These are phyloP conservation scores for Neonectria neomacrospora DNA, from an alignment of 2,329 filamentous ascomycete species.

Conservation along the genomic window DNA sequence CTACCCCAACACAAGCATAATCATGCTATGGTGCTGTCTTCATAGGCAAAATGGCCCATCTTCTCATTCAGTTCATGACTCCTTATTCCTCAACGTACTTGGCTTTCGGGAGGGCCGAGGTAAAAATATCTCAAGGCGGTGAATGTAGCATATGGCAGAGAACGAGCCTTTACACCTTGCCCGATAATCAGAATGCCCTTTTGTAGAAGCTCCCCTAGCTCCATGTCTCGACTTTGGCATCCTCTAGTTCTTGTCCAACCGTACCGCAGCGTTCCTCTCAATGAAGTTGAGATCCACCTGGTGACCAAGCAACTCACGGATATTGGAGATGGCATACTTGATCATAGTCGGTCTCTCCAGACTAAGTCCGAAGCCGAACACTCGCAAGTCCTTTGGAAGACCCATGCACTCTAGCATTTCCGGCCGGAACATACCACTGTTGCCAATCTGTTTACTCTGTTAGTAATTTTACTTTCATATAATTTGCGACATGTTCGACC, in stretches of 20 bases:
- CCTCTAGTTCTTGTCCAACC: constrained; percentile 82
- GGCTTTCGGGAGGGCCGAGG: constrained; percentile 3
- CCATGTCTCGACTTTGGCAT: not conserved
- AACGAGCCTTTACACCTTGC: not conserved
- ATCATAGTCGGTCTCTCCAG: constrained; percentile 98
- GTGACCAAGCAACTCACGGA: constrained; percentile 91
- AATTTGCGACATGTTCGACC: too few relatives aligned
- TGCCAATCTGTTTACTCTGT: constrained; percentile 72
- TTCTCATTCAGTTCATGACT: constrained; percentile 2
- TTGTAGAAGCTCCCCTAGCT: constrained; percentile 6
- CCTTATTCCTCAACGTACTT: constrained; percentile 2
- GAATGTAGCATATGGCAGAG: constrained; percentile 5
- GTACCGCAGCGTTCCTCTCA: constrained; percentile 88
- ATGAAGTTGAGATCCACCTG: constrained; percentile 96
- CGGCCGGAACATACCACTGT: constrained; percentile 98
- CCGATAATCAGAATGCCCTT: constrained; percentile 2
- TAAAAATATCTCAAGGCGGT: not conserved
- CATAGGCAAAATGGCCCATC: not conserved
- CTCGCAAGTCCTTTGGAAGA: constrained; percentile 87
- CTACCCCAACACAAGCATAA: constrained; percentile 10
- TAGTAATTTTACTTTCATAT: not conserved
- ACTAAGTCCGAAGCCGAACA: constrained; percentile 93
- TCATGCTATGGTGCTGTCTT: constrained; percentile 3
- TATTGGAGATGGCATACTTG: constrained; percentile 90
- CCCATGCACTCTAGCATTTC: constrained; percentile 98